Base-by-base conservation (phyloP, 2,329 filamentous ascomycete species). In the Aspergillus terreus region DNA sequence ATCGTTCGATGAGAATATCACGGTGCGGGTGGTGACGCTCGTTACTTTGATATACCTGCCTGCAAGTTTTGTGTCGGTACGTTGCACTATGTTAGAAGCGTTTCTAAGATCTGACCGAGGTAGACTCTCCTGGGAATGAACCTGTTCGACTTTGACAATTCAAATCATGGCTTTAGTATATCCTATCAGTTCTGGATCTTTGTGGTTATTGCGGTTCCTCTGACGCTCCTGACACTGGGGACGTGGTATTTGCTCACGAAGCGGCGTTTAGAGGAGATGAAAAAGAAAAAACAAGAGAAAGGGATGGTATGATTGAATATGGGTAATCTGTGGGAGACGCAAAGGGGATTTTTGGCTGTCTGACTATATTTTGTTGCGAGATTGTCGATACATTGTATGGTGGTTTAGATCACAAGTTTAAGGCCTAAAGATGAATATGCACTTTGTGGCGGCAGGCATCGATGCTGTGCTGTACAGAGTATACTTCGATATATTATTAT, bases 11-110 rank as follows among this genome's bases (percentile, higher is more conserved):
- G 63, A 66, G 15, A 64, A 58, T 46, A 57, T 57, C 4, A 66
- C 62, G 1, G 58, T 66, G 12, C 57, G 54, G 12, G 54, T 64
- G 2, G 57, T 66, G 6, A 65, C 63, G 1, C 35, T 68, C 0
- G 58, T 67, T 7, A 64, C 63, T 1, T 35, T 68, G 3, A 60
- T 64, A n/a, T 68, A 66, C 48, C 49, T 67, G 5, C 69, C 71
- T 3, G 63, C 67, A 10, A 71, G 69, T 9, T 71, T 71, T 50
- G 65, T 71, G 1, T 67, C 67, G 5, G 68, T 72, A 30, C 11
- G 46, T 38, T 38, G 35, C 15, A 51, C 57, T 60, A 5, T 14
- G 2, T 12, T 7, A 36, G 17, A 12, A 9, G 6, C 6, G 19
- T 32, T 4, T 15, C n/a, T 14, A 17, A n/a, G 14, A 30, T 25